phyloP scores from a whole-genome alignment of 23 red algal species.

The Rhodosorus marinus region DNA sequence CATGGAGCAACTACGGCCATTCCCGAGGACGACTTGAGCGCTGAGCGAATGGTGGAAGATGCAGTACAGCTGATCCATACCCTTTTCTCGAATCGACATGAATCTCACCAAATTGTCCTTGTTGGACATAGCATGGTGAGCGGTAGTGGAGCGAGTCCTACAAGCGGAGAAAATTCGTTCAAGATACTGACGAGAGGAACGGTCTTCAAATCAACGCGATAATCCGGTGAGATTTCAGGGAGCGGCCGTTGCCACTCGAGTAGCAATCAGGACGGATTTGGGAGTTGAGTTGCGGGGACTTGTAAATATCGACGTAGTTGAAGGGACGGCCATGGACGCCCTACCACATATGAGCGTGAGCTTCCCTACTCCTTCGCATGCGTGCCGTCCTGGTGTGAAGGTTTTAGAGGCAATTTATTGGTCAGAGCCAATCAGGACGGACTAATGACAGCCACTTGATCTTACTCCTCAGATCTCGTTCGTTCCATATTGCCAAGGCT shows the following conservation, averaged over 20 bases:
- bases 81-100: slow-evolving; percentile 7
- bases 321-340: slow-evolving; percentile 68
- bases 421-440: too few species aligned
- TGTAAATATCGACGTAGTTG: slow-evolving; percentile 90
- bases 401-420: too few species aligned
- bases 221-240: too few species aligned
- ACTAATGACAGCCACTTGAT: too few species aligned
- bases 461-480: too few species aligned
- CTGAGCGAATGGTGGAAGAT: slow-evolving; percentile 47
- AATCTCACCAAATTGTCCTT: slow-evolving; percentile 9
- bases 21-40: slow-evolving; percentile 52
- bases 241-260: slow-evolving; percentile 59
- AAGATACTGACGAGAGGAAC: too few species aligned
- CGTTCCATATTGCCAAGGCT: too few species aligned
- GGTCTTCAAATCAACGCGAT: too few species aligned
- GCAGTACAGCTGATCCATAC: slow-evolving; percentile 24
- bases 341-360: slow-evolving; percentile 65
- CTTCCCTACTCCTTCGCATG: slow-evolving; percentile 13
- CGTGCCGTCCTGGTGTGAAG: too few species aligned
- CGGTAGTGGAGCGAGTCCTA: too few species aligned
- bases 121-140: slow-evolving; percentile 96
- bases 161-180: too few species aligned
- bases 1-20: slow-evolving; percentile 46
- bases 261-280: slow-evolving; percentile 19
- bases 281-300: slow-evolving; percentile 21